Conservation (phyloP, 768 basidiomycete genomes). For the Trametopsis cervina region DNA sequence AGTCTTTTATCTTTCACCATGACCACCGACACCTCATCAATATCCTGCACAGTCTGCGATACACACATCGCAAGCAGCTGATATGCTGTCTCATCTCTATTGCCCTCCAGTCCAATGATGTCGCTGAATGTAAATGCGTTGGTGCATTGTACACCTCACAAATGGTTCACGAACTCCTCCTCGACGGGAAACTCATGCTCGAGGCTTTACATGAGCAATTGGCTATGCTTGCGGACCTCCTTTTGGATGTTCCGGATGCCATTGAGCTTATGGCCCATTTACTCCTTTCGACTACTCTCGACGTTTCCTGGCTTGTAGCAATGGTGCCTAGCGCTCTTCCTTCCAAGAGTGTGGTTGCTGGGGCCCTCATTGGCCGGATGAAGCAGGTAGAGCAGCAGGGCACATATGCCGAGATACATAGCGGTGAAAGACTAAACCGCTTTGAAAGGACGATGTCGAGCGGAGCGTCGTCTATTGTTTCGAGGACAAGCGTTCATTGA, state of each 20-base stretch:
- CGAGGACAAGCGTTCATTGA: no score
- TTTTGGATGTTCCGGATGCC: conserved; percentile 41
- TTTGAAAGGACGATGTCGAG: neutral
- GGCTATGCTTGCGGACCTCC: conserved; percentile 36
- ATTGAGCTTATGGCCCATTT: conserved; percentile 35
- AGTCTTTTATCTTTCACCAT: conserved; percentile 27
- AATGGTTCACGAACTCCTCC: conserved; percentile 22
- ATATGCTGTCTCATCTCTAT: conserved; percentile 31
- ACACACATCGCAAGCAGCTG: conserved; percentile 28
- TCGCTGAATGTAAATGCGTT: conserved; percentile 32
- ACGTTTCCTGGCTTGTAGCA: neutral
- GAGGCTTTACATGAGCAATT: conserved; percentile 28
- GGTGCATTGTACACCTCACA: conserved; percentile 31
- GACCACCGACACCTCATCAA: conserved; percentile 35
- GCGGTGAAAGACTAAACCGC: neutral
- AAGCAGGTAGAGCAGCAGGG: neutral
- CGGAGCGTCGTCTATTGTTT: no score
- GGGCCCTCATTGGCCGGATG: neutral
- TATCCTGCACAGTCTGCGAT: conserved; percentile 36
- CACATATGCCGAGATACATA: neutral
- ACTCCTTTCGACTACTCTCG: conserved; percentile 19
- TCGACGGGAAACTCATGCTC: conserved; percentile 26
- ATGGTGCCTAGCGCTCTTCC: conserved; percentile 1
- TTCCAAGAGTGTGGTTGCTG: neutral
- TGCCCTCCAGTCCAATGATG: conserved; percentile 34